A percentile compares a stretch with the other conserved stretches of the same genome.
Conservation (phyloP, 2,329 filamentous ascomycete genomes). For the Cercospora berteroae region DNA sequence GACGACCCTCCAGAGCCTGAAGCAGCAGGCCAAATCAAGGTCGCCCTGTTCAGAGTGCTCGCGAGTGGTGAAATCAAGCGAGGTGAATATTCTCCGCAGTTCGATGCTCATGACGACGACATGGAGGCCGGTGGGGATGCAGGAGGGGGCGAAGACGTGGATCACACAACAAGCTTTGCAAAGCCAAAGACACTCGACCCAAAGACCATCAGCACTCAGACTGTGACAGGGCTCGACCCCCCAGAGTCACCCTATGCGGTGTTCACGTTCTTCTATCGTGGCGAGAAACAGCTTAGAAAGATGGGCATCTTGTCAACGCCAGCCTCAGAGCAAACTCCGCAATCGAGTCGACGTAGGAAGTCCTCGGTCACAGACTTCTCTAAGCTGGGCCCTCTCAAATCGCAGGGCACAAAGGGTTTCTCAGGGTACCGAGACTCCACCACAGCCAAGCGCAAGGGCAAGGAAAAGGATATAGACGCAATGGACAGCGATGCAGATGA, state of each 20-base stretch:
- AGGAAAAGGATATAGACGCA: constrained; percentile 54
- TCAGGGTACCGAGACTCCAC: constrained; percentile 66
- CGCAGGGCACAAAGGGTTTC: constrained; percentile 85
- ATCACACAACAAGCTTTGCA: constrained; percentile 96
- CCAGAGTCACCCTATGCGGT: constrained; percentile 94
- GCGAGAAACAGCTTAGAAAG: constrained; percentile 91
- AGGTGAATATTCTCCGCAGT: constrained; percentile 96
- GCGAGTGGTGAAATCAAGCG: constrained; percentile 97
- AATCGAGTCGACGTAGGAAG: constrained; percentile 66
- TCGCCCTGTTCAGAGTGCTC: constrained; percentile 90
- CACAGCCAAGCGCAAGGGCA: constrained; percentile 57
- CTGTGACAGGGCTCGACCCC: constrained; percentile 95
- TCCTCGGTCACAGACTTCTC: constrained; percentile 83
- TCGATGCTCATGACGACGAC: constrained; percentile 93
- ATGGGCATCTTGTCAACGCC: constrained; percentile 79
- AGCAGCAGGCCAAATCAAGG: constrained; percentile 95
- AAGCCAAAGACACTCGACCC: constrained; percentile 95
- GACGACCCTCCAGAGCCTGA: constrained; percentile 86
- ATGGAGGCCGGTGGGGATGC: constrained; percentile 55
- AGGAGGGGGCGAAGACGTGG: constrained; percentile 74
- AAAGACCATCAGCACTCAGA: constrained; percentile 97
- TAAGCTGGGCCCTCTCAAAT: constrained; percentile 77
- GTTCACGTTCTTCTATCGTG: constrained; percentile 97
- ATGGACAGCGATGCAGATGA: constrained; percentile 78
- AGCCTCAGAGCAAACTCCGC: constrained; percentile 59